Evolutionary conservation across 2,329 filamentous ascomycete genomes (phyloP), one percentile per base, ranked within the genome.

Genomic region (Cladophialophora carrionii): DNA sequence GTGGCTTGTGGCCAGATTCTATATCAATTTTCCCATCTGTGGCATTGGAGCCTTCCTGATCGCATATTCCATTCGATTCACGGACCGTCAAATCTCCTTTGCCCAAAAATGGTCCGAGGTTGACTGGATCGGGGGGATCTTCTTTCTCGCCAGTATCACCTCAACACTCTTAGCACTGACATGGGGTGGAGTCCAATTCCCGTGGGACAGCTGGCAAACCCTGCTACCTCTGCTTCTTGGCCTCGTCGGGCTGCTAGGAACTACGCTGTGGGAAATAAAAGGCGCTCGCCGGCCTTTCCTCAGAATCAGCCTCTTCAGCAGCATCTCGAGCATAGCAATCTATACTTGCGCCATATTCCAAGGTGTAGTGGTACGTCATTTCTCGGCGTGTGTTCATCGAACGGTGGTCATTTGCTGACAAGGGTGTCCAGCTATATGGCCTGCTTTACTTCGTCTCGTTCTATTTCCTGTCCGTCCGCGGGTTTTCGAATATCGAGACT

Each of bases 11-110:
- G n/a, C n/a, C n/a, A n/a, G n/a, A 37, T 62, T 62, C 5, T 66
- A 56, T 26, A 61, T 66, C 10, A 68, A 67, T 49, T 55, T 68
- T 4, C 68, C 64, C 4, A 43, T 64, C 8, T 41, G 34, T 41
- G 34, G 34, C 34, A 48, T 57, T 12, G 55, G 34, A 2, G 37
- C 62, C 2, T 52, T 52, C 17, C 41, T 48, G 22, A 26, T 56
- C 9, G 9, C 32, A 20, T 54, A 20, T 24, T 51, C 22, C 9
- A 54, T 17, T 24, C 8, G 12, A 26, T 8, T 24, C 8, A 12
- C 8, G 12, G 8, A 34, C 24, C 52, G 6, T 54, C 52, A 8
- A 10, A 22, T 22, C 52, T 54, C 12, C 12, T 41, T 41, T 24
- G 4, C 8, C 12, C 9, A 17, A 31, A 14, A 51, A 31, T 29